Evolutionary conservation across 2,329 filamentous ascomycete species (phyloP), one percentile per base, ranked within the genome.

Genomic region (Xylariaceae sp.): DNA sequence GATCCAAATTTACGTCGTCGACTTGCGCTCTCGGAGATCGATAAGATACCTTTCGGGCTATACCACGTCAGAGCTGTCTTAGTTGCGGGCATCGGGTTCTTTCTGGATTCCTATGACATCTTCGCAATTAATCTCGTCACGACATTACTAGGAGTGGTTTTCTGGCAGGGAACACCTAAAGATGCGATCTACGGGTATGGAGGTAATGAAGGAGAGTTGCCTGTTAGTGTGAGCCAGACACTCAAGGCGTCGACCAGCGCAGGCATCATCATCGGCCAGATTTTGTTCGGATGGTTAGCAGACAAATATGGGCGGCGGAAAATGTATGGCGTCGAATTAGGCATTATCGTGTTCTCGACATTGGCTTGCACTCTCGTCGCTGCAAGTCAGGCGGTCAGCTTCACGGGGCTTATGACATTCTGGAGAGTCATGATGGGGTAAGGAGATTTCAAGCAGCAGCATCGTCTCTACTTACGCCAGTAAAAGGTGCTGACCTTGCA

Each of bases 161-260:
- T 87, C 68, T 94, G 87, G 81, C 75, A 81, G 57, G 75, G 75
- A 2, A 45, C 65, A 11, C 65, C 66, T 5, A 56, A 69, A 5
- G 65, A 70, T 2, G 65, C 66, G 3, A 56, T 59, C 14, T 71
- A 78, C 47, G 77, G 77, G 19, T 79, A 75, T 47, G 78, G 76
- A 9, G 76, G 73, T 6, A 80, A 75, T 57, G 28, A 74, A 53
- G 82, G 83, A 12, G 69, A 74, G 36, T 78, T 90, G 45, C 87
- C 89, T 5, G 75, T 79, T 16, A 73, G 75, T 18, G 79, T 88
- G 31, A 86, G 86, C 59, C 89, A 89, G 45, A 84, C 87, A 1
- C 82, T 95, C 67, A 93, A 93, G 68, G 86, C 87, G n/a, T 84
- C 88, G 3, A 93, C 89, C 10, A 90, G 86, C 40, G 86, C 83